Percentiles rank a stretch among this genome's conserved stretches.
Conservation (phyloP, 148 eudicot genomes). For the Selenicereus undatus region DNA sequence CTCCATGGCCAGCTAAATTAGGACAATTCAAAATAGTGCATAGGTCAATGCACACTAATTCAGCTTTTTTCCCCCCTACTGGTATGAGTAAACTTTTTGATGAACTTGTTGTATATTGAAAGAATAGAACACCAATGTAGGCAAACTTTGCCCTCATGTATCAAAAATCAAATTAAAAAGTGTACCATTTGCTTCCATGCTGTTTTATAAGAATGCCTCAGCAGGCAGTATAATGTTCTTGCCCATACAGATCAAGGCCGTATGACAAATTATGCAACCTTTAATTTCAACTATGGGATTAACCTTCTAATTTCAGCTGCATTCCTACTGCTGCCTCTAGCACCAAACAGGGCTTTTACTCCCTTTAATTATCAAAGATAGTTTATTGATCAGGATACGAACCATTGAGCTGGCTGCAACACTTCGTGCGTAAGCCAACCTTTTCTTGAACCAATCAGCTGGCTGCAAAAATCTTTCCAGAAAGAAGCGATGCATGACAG, state of each 20-base stretch:
- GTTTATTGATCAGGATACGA: slow-evolving; percentile 16
- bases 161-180: neutral
- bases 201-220: neutral
- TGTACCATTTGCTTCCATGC: neutral
- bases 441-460: slow-evolving; percentile 96
- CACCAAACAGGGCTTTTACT: neutral
- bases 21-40: too few relatives aligned
- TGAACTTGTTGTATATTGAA: neutral
- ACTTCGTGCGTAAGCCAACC: slow-evolving; percentile 93
- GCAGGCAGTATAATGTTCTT: neutral
- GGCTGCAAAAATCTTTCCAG: slow-evolving; percentile 90
- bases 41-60: too few relatives aligned
- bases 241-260: neutral
- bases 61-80: too few relatives aligned
- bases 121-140: neutral
- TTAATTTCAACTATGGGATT: neutral
- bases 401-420: slow-evolving; percentile 99
- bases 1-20: too few relatives aligned
- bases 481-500: slow-evolving; percentile 95
- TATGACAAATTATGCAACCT: neutral
- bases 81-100: neutral
- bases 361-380: neutral
- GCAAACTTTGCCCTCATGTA: neutral
- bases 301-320: neutral
- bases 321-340: neutral